A percentile compares a stretch with the other conserved stretches of the same genome.
Conservation (phyloP, 495 filamentous ascomycete genomes). For the Bacidia rubella region DNA sequence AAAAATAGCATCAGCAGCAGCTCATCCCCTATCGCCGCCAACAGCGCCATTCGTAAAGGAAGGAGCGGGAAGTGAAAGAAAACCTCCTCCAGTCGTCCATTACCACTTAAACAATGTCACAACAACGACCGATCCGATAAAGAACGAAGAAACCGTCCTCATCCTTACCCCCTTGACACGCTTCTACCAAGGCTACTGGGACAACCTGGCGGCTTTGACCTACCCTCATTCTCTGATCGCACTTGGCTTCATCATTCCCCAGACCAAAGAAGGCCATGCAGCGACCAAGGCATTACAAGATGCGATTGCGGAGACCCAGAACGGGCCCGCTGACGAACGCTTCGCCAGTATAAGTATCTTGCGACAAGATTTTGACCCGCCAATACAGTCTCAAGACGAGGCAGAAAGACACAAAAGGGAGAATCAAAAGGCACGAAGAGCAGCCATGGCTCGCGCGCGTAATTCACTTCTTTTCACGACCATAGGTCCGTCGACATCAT, state of each 20-base stretch:
- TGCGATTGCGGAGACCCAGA: conserved; percentile 71
- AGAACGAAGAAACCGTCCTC: conserved; percentile 71
- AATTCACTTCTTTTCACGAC: conserved; percentile 97
- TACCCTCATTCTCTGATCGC: conserved; percentile 93
- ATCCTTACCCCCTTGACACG: conserved; percentile 84
- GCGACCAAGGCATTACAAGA: conserved; percentile 72
- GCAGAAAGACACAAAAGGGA: conserved; percentile 76
- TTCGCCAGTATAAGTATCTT: conserved; percentile 90
- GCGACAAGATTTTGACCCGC: conserved; percentile 85
- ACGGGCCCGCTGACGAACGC: conserved; percentile 59
- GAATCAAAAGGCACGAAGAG: conserved; percentile 74
- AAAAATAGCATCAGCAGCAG: conserved; percentile 46
- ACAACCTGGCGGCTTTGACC: conserved; percentile 68
- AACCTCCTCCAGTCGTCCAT: conserved; percentile 78
- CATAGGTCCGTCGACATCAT: conserved; percentile 79
- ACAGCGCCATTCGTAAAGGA: conserved; percentile 69
- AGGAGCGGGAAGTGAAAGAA: conserved; percentile 36
- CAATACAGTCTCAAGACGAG: conserved; percentile 68
- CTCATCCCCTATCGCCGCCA: conserved; percentile 67
- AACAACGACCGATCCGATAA: conserved; percentile 55
- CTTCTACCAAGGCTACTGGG: conserved; percentile 93
- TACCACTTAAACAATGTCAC: conserved; percentile 93
- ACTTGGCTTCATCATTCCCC: conserved; percentile 91
- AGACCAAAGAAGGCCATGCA: conserved; percentile 72
- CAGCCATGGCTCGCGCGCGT: conserved; percentile 82